Conservation (phyloP, 306 rosid species). For the Psophocarpus tetragonolobus region DNA sequence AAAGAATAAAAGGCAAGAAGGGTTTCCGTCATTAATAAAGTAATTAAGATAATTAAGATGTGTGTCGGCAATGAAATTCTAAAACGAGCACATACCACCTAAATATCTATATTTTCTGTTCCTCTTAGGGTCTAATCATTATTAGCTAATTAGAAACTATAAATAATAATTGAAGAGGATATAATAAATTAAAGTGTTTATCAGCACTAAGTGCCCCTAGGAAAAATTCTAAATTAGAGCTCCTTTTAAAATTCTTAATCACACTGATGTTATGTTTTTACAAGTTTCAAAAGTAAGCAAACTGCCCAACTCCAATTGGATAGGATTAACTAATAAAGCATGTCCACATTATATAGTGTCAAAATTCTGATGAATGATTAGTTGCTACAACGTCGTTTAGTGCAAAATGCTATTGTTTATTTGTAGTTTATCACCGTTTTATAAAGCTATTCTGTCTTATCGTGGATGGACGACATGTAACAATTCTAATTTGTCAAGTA, state of each 20-base stretch:
- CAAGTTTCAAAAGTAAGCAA: not conserved
- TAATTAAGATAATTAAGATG: constrained; percentile 3
- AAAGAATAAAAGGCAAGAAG: not conserved
- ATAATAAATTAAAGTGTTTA: not conserved
- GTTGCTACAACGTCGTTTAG: constrained; percentile 36
- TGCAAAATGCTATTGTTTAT: not conserved
- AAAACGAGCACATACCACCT: not conserved
- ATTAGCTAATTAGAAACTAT: constrained; percentile 18
- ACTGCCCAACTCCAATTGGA: constrained; percentile 18
- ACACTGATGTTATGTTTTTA: not conserved
- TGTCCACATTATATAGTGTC: constrained; percentile 18
- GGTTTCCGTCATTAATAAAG: not conserved
- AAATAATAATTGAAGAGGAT: constrained; percentile 7
- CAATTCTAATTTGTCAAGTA: not conserved
- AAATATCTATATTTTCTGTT: not conserved
- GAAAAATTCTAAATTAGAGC: constrained; percentile 6
- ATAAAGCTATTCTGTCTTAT: constrained; percentile 43
- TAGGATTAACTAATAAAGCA: not conserved
- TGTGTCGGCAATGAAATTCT: constrained; percentile 26
- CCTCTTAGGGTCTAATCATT: constrained; percentile 5
- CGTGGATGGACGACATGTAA: not conserved
- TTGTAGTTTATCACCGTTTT: constrained; percentile 7
- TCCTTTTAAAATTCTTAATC: constrained; percentile 7
- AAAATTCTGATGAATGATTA: constrained; percentile 34
- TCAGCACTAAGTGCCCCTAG: not conserved